A percentile compares a stretch with the other conserved stretches of the same genome.
Conservation (phyloP, 768 basidiomycete genomes). For the Termitomyces sp. region DNA sequence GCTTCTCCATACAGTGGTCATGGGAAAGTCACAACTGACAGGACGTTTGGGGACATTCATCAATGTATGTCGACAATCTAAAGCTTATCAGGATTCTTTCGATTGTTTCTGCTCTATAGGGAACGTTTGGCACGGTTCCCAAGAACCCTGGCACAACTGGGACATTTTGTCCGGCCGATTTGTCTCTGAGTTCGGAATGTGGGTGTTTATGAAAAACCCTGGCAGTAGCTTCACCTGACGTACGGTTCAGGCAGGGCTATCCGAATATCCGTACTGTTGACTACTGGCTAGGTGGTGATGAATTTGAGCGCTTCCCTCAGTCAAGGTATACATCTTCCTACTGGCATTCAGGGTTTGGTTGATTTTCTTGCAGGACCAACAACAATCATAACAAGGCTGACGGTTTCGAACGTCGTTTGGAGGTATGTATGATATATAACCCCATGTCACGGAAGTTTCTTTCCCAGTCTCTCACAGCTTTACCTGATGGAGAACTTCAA, state of each 20-base stretch:
- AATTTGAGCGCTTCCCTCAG: slow-evolving; percentile 79
- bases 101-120: slow-evolving; percentile 34
- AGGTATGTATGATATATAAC: slow-evolving; percentile 50
- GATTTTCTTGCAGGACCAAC: slow-evolving; percentile 44
- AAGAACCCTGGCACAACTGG: slow-evolving; percentile 95
- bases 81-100: slow-evolving; percentile 1
- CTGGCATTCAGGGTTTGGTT: neutral
- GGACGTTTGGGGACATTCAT: slow-evolving; percentile 83
- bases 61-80: slow-evolving; percentile 58
- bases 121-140: slow-evolving; percentile 95
- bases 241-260: slow-evolving; percentile 69
- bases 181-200: slow-evolving; percentile 96
- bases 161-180: slow-evolving; percentile 87
- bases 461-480: slow-evolving; percentile 40
- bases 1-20: slow-evolving; percentile 85
- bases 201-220: slow-evolving; percentile 22
- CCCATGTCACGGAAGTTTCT: neutral
- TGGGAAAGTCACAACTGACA: slow-evolving; percentile 70
- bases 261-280: slow-evolving; percentile 89
- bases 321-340: slow-evolving; percentile 55
- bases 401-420: slow-evolving; percentile 80
- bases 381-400: slow-evolving; percentile 91
- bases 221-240: neutral
- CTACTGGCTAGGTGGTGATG: slow-evolving; percentile 80
- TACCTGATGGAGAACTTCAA: slow-evolving; percentile 95